A percentile compares a stretch with the other conserved stretches of the same genome.
These are phyloP conservation scores for Hygrophoropsis aurantiaca DNA, from an alignment of 768 basidiomycete genomes.

Conservation along the genomic window DNA sequence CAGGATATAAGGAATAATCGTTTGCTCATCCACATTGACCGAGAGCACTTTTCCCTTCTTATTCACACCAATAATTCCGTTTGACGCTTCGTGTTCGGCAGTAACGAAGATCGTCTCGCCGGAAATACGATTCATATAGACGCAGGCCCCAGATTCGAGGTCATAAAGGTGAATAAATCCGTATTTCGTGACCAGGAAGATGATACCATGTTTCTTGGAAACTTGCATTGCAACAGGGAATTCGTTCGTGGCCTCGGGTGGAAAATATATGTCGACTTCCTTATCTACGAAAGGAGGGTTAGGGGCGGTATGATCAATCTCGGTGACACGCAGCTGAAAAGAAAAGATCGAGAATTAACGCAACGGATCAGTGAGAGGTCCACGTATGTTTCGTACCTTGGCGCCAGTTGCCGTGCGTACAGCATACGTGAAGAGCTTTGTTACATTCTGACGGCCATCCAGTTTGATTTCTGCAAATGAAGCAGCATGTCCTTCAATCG, in stretches of 20 bases:
- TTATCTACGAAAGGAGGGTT: conserved; percentile 96
- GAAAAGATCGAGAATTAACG: too few species aligned
- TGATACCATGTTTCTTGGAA: conserved; percentile 93
- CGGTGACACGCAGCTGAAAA: conserved; percentile 91
- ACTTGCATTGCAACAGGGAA: conserved; percentile 99
- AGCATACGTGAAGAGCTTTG: conserved; percentile 93
- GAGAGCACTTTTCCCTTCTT: conserved; percentile 98
- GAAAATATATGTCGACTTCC: conserved; percentile 98
- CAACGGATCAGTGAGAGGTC: too few species aligned
- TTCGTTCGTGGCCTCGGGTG: conserved; percentile 95
- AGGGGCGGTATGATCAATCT: conserved; percentile 93
- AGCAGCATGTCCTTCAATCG: conserved; percentile 98
- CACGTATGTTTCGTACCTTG: conserved; percentile 73
- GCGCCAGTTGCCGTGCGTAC: conserved; percentile 97
- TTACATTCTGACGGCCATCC: conserved; percentile 81
- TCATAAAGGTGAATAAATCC: conserved; percentile 99
- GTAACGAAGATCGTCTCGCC: conserved; percentile 99
- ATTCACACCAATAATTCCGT: conserved; percentile 99
- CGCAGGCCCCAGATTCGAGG: conserved; percentile 93
- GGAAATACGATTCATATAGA: conserved; percentile 99
- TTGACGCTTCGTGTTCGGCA: conserved; percentile 88
- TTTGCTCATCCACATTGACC: conserved; percentile 95
- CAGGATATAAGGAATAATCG: conserved; percentile 93
- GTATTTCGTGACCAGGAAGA: conserved; percentile 97
- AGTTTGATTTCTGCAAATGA: conserved; percentile 90